Conservation (phyloP, 257 asterid species). For the Haberlea rhodopensis region DNA sequence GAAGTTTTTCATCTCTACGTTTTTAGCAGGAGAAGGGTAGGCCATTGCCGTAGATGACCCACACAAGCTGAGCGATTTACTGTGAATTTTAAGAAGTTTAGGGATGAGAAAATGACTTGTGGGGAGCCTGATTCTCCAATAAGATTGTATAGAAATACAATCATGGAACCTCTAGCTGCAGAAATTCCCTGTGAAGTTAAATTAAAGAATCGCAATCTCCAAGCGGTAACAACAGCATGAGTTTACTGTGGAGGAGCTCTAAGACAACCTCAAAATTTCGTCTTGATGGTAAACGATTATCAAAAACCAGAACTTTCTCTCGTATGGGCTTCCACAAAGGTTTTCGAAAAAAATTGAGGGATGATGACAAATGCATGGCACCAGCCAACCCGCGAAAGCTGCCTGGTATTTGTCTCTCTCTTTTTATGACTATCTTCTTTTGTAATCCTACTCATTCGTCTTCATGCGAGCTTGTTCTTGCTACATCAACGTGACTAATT, state of each 20-base stretch:
- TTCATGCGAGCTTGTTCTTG: not conserved
- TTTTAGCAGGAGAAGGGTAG: too few species aligned
- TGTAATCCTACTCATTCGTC: not conserved
- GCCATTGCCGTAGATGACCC: too few species aligned
- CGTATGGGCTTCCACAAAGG: constrained; percentile 23
- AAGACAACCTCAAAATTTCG: constrained; percentile 24
- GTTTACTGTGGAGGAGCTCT: constrained; percentile 7
- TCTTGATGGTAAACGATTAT: constrained; percentile 12
- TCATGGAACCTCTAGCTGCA: not conserved
- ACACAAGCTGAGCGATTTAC: too few species aligned
- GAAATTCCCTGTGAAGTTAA: not conserved
- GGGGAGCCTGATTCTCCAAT: too few species aligned
- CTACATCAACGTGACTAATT: not conserved
- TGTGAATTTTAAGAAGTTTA: too few species aligned
- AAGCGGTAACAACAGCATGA: not conserved
- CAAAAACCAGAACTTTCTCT: constrained; percentile 32
- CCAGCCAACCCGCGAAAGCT: constrained; percentile 23
- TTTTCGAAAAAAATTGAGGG: constrained; percentile 22
- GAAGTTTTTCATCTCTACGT: too few species aligned
- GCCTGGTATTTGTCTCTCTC: constrained; percentile 33
- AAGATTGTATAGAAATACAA: not conserved
- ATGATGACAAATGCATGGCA: constrained; percentile 23
- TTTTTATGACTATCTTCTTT: not conserved
- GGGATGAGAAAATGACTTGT: too few species aligned
- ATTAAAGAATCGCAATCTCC: not conserved